Evolutionary conservation across 2,329 filamentous ascomycete genomes (phyloP), one percentile per base, ranked within the genome.

Genomic region (Pseudogymnoascus sp.): DNA sequence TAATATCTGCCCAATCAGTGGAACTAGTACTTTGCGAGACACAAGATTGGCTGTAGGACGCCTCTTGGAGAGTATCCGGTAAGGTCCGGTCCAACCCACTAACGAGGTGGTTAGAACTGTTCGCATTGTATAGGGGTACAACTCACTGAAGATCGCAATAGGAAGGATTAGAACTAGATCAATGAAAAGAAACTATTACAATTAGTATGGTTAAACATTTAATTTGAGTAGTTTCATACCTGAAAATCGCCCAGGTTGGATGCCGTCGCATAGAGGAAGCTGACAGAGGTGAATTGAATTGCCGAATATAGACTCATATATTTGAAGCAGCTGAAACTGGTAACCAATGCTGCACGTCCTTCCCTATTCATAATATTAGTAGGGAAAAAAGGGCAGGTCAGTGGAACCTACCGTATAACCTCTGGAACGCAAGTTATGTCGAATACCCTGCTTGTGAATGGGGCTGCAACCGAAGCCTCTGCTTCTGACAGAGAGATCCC

Each of bases 301-400:
- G 94, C 93, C 2, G 92, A 97, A 78, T 99, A 99, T 66, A 99
- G 76, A 68, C 90, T 95, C 95, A 99, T 99, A 76, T 96, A 99
- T 78, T 97, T 99, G 82, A 99, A 99, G 77, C 94, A 99, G 77
- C 90, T 95, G 77, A 99, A 99, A 74, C 91, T 96, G 11, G 94
- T 99, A n/a, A 97, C 92, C 34, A 99, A 81, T 34, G 95, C 90
- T 18, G 93, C 93, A 64, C 95, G 86, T 18, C 94, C 94, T 78
- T 99, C 94, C 66, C 91, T 74, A 61, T 38, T 58, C 35, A 37
- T 16, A 18, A 30, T 28, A 47, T 67, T 60, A 68, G 66, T 59
- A 54, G 54, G 6, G 16, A 37, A 14, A 30, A 32, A 32, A 20
- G 9, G 9, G n/a, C 2, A 54, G 9, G 37, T 7, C 59, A n/a